phyloP scores from a whole-genome alignment of 768 basidiomycete species.

The Dentipellis sp. region DNA sequence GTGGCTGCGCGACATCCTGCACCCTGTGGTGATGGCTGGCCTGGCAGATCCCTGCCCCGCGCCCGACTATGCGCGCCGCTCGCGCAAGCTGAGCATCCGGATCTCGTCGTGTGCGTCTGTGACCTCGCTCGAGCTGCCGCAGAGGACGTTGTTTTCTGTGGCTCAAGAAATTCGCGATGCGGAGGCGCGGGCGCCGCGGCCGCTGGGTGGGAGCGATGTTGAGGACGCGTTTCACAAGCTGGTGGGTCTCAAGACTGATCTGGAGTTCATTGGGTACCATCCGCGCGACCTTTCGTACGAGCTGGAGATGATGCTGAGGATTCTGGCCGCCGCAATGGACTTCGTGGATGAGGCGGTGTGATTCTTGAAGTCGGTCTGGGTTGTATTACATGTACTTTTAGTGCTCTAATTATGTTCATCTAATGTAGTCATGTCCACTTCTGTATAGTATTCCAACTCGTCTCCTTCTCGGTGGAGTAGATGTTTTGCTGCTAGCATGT shows the following conservation, averaged over 20 bases:
- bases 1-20: conserved; percentile 1
- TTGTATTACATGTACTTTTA: too few relatives aligned
- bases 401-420: too few relatives aligned
- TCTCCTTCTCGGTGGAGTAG: too few relatives aligned
- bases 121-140: background rate
- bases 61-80: background rate
- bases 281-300: background rate
- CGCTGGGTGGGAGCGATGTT: background rate
- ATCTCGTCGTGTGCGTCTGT: background rate
- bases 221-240: background rate
- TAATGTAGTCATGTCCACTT: too few relatives aligned
- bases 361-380: too few relatives aligned
- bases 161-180: background rate
- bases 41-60: too few relatives aligned
- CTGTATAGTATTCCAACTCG: too few relatives aligned
- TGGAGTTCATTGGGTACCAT: background rate
- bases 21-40: background rate
- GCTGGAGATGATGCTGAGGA: background rate
- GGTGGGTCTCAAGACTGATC: background rate
- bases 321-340: background rate
- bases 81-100: background rate
- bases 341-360: background rate
- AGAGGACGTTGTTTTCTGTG: background rate
- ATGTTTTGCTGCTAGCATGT: too few relatives aligned
- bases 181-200: background rate